Base-by-base conservation (phyloP, 306 rosid species). In the Quercus robur region DNA sequence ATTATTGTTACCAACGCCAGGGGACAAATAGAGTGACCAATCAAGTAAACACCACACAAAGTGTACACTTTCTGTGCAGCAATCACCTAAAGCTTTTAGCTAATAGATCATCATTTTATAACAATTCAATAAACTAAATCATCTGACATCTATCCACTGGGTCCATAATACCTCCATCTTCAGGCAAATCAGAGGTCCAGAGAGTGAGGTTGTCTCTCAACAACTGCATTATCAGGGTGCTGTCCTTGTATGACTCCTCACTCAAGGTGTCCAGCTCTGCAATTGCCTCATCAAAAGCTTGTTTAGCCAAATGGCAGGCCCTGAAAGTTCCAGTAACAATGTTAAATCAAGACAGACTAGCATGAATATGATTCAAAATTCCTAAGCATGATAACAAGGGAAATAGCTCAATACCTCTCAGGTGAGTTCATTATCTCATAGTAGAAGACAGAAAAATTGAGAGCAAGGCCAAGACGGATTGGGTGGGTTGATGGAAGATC, bases 131-230 rank as follows among this genome's bases (percentile, higher is more conserved):
- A 79, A 73, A 49, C 70, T 58, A 74, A 74, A 31, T 64, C 58
- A 75, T 71, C 8, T 46, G 38, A 80, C 4, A 76, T 77, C 38
- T 79, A 41, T 46, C 70, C 6, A 74, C 41, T 17, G 25, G 62
- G 62, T 67, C 78, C 62, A 38, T 35, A 28, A 28, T 92, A 94
- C 98, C 98, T 90, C 98, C 98, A 84, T 94, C 97, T 88, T 94
- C 98, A 44, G 98, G 98, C 84, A 94, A 94, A 86, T 94, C 98
- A 8, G 99, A 94, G 89, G 97, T 94, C 99, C 99, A 94, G 75
- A 94, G 97, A 70, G 99, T 94, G 76, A 94, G 92, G 85, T 94
- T 94, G 87, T 94, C 99, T 91, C 99, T 94, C 91, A 94, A 86
- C 87, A 94, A 81, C 85, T 94, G 99, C 99, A 94, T 94, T 77